Evolutionary conservation across 208 protist species (phyloP).

Genomic region (Acanthamoeba castellanii): DNA sequence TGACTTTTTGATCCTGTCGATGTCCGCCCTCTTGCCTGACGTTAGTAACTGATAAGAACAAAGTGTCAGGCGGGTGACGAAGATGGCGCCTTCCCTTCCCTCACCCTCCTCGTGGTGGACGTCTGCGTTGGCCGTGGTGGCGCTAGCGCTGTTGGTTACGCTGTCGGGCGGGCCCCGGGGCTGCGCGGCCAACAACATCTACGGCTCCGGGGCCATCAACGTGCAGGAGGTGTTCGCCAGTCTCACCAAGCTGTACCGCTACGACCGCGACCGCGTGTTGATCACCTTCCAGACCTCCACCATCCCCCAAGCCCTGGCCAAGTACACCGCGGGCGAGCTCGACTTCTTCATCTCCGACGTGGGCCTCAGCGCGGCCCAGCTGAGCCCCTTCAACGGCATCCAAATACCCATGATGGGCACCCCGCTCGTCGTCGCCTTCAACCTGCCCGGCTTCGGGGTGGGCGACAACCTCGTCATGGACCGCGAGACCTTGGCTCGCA

Average conservation of each 20-base stretch:
- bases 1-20: too few species aligned
- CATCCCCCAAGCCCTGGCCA: not conserved
- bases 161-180: not conserved
- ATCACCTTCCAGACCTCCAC: slow-evolving; percentile 9
- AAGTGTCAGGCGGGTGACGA: too few species aligned
- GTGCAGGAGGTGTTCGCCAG: not conserved
- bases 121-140: not conserved
- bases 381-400: not conserved
- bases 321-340: not conserved
- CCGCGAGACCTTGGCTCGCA: slow-evolving; percentile 40
- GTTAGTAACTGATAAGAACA: too few species aligned
- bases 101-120: too few species aligned
- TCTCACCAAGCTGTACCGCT: not conserved
- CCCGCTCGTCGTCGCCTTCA: slow-evolving; percentile 36
- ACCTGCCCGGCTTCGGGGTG: slow-evolving; percentile 31
- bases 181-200: not conserved
- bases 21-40: too few species aligned
- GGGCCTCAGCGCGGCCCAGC: not conserved
- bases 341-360: slow-evolving; percentile 62
- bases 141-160: not conserved
- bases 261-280: slow-evolving; percentile 4
- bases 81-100: too few species aligned
- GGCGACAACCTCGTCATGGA: slow-evolving; percentile 15
- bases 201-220: slow-evolving; percentile 55
- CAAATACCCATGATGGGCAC: slow-evolving; percentile 55